Conservation (phyloP, 2,329 filamentous ascomycete species). For the Xenosphaeropsis pyriputrescens region DNA sequence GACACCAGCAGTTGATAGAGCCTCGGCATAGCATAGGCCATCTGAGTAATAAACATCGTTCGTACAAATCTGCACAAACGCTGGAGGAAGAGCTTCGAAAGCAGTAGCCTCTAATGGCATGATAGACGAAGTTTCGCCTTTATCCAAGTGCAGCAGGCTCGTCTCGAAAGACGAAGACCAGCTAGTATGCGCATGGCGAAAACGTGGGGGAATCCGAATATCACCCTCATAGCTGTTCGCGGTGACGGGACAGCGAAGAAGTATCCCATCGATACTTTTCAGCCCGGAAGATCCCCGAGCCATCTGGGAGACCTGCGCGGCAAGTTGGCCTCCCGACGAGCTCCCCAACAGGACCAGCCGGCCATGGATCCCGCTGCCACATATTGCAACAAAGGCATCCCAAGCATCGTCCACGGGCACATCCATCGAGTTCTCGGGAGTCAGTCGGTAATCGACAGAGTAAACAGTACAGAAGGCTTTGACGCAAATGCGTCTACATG, state of each 20-base stretch:
- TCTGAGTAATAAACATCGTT: conserved; percentile 37
- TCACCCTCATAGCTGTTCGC: conserved; percentile 24
- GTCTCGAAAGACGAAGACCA: conserved; percentile 20
- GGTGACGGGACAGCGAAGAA: conserved; percentile 33
- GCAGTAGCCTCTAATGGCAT: conserved; percentile 25
- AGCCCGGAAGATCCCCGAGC: conserved; percentile 4
- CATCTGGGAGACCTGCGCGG: conserved; percentile 25
- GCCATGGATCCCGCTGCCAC: background rate
- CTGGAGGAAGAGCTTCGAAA: conserved; percentile 18
- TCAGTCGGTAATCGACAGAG: conserved; percentile 29
- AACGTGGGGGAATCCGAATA: conserved; percentile 20
- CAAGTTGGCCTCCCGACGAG: conserved; percentile 32
- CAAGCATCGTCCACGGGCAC: conserved; percentile 27
- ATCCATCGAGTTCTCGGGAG: conserved; percentile 22
- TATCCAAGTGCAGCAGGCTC: conserved; percentile 19
- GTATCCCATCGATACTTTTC: conserved; percentile 21
- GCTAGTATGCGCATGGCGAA: conserved; percentile 24
- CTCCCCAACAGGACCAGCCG: conserved; percentile 24
- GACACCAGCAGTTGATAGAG: conserved; percentile 22
- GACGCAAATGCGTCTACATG: conserved; percentile 26
- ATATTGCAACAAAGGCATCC: conserved; percentile 6
- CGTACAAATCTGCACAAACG: conserved; percentile 33
- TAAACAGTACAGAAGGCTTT: conserved; percentile 20
- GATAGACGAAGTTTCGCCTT: conserved; percentile 10
- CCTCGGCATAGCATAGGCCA: conserved; percentile 31